Base-by-base conservation (phyloP, 2,329 filamentous ascomycete species). In the Calonectria crousiana region DNA sequence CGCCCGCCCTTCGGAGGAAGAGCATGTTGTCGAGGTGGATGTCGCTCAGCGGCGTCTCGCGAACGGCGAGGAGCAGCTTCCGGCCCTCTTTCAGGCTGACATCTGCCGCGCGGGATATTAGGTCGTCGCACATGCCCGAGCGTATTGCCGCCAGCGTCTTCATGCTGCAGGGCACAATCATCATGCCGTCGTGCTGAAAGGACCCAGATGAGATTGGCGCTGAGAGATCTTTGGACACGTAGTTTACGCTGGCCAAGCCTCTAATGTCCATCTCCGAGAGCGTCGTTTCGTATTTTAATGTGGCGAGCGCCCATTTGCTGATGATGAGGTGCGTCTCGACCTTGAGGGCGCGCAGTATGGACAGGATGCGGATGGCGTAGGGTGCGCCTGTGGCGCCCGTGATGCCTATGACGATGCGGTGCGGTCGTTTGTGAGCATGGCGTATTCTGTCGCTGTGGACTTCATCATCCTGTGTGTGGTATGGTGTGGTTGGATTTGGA, bases 21-120 rank as follows among this genome's bases (percentile, higher is more conserved):
- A 87, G 71, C 87, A 89, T 89, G 72, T 88, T 88, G 1, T 83
- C 74, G 10, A 87, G 77, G 77, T 90, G 87, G 26, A 89, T 87
- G 26, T 85, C 84, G 73, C 85, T 89, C 16, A 88, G 77, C 68
- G 87, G 86, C 1, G 86, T 88, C 76, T 89, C 88, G 1, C 87
- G 77, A 6, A 83, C 84, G 0, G 82, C 86, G 0, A 88, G 81
- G 0, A 87, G 83, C 0, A 88, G 76, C 65, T 80, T 79, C 20
- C 85, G 71, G 1, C 84, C 71, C 76, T 89, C 87, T 75, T 89
- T 89, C 1, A 89, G 77, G 67, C 81, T 85, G 1, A 89, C 87
- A 72, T 87, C 87, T 1, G 87, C 88, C 0, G 87, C 85, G 0
- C 87, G 81, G 0, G 86, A 81, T 44, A 89, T 87, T 14, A 89